Percentiles rank a stretch among this genome's conserved stretches.
These are phyloP conservation scores for Puccinia novopanici DNA, from an alignment of 1,284 basidiomycete genomes.

Conservation along the genomic window DNA sequence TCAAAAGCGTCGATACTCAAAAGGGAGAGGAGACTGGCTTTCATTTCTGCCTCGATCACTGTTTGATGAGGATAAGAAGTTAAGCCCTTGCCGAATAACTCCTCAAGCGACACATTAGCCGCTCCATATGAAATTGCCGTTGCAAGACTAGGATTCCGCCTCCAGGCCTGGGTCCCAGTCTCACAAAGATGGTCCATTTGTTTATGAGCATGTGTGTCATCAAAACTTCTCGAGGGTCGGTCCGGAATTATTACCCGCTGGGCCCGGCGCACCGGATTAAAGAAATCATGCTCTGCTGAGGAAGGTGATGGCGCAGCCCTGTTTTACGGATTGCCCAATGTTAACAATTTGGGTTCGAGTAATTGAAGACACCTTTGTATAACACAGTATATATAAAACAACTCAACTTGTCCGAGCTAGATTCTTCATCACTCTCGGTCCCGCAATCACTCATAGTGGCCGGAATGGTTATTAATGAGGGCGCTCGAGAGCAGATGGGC, in stretches of 20 bases:
- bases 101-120: background rate
- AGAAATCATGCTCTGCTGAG: background rate
- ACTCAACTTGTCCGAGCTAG: conserved; percentile 31
- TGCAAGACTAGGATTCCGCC: background rate
- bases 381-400: background rate
- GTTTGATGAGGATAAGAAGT: conserved; percentile 44
- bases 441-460: conserved; percentile 30
- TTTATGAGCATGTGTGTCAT: background rate
- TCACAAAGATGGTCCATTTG: too few relatives aligned
- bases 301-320: background rate
- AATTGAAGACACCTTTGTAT: too few relatives aligned
- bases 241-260: background rate
- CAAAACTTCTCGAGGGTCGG: conserved; percentile 4
- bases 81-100: conserved; percentile 6
- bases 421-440: conserved; percentile 14
- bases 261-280: background rate
- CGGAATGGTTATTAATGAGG: conserved; percentile 27
- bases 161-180: background rate
- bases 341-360: too few relatives aligned
- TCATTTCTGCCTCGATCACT: conserved; percentile 30
- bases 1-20: conserved; percentile 28
- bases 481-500: background rate
- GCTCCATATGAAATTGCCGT: background rate
- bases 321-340: background rate
- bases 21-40: conserved; percentile 18